phyloP scores from a whole-genome alignment of 2,329 filamentous ascomycete genomes.

The Ceratocystis destructans region DNA sequence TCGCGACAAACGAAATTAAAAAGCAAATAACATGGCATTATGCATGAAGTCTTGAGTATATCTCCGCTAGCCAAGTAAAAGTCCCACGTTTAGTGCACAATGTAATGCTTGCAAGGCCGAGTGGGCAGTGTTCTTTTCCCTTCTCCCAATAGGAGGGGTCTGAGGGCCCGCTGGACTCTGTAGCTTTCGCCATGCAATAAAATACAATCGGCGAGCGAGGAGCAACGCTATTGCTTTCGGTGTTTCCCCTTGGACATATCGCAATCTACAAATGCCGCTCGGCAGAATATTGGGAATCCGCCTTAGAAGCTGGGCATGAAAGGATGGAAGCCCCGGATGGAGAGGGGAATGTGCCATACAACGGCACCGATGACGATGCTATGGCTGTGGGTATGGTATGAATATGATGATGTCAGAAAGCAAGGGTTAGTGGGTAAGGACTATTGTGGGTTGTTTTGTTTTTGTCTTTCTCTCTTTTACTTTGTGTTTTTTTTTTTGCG shows the following conservation, averaged over 20 bases:
- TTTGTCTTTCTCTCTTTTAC: too few species aligned
- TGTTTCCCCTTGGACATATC: conserved; percentile 4
- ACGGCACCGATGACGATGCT: background rate
- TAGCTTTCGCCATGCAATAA: background rate
- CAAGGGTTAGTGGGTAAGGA: too few species aligned
- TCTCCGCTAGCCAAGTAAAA: background rate
- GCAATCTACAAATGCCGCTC: conserved; percentile 5
- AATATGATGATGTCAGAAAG: too few species aligned
- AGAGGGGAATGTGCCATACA: background rate
- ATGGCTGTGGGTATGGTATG: too few species aligned
- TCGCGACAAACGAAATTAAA: conserved; percentile 1
- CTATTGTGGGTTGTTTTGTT: too few species aligned
- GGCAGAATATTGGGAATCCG: background rate
- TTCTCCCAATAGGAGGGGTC: background rate
- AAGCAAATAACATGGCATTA: background rate
- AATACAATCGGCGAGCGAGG: background rate
- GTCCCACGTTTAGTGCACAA: background rate
- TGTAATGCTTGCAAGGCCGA: background rate
- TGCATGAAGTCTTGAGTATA: background rate
- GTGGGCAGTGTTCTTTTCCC: background rate
- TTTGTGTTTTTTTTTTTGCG: too few species aligned
- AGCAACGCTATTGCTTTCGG: background rate
- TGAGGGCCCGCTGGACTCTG: background rate
- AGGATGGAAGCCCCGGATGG: background rate
- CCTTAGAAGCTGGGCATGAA: background rate